Evolutionary conservation across 805 yeast genomes (phyloP).

Genomic region (Cyberlindnera bimundalis): DNA sequence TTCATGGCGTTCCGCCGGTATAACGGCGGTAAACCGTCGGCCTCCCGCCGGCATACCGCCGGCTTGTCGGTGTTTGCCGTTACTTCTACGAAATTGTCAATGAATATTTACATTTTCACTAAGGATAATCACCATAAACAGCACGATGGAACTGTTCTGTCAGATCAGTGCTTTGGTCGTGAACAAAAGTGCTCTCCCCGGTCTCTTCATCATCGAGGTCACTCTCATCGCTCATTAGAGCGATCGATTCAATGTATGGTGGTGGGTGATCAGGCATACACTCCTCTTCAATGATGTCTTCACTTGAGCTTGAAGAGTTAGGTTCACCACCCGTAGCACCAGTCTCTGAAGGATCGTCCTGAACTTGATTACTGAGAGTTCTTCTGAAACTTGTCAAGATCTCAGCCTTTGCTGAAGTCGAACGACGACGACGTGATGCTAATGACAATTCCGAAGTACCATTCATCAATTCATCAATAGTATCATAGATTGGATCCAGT

Average conservation of each 20-base stretch:
- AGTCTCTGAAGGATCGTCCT: conserved; percentile 2
- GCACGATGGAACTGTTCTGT: conserved; percentile 22
- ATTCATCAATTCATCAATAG: conserved; percentile 24
- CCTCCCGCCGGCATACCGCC: conserved; percentile 1
- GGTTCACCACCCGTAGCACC: background rate
- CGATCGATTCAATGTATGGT: conserved; percentile 30
- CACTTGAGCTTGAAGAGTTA: conserved; percentile 1
- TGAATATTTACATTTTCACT: too few species aligned
- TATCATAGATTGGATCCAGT: conserved; percentile 12
- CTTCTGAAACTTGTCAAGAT: conserved; percentile 15
- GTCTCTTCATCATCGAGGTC: conserved; percentile 3
- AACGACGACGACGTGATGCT: conserved; percentile 4
- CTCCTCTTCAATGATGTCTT: conserved; percentile 1
- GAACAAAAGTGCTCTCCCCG: conserved; percentile 4
- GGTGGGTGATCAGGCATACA: conserved; percentile 31
- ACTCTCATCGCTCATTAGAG: conserved; percentile 26
- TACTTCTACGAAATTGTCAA: too few species aligned
- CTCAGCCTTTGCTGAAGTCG: conserved; percentile 13
- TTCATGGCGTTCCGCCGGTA: too few species aligned
- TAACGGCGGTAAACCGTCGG: background rate
- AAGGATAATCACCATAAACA: conserved; percentile 10
- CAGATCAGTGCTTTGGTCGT: conserved; percentile 18
- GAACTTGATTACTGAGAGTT: conserved; percentile 4
- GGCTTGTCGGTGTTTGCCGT: background rate
- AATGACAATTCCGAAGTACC: conserved; percentile 4